Base-by-base conservation (phyloP, 1,284 basidiomycete genomes). In the Papiliotrema laurentii region DNA sequence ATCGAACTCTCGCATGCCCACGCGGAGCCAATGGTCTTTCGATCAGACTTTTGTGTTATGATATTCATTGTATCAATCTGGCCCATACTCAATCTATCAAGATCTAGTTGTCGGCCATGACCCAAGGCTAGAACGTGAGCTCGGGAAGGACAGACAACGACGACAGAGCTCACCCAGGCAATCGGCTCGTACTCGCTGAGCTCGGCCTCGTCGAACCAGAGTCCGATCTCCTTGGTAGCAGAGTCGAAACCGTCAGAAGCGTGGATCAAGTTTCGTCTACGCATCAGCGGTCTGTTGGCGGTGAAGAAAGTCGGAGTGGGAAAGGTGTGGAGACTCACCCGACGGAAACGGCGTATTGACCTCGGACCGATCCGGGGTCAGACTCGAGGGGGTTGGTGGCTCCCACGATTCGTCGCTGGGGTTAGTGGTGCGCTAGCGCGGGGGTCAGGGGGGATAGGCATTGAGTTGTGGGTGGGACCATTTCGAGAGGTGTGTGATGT, bases 201-300 rank as follows among this genome's bases (percentile, higher is more conserved):
- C 65, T 76, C 73, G 57, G 61, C 58, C 48, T 68, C 58, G 57
- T 67, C 64, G 69, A 76, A 77, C 75, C 75, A 76, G 39, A 76
- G 73, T 37, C 70, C 75, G 53, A 77, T 76, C 69, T 77, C 75
- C 66, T 76, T 69, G 62, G 74, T 75, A 37, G 75, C 75, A 43
- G 72, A 67, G 37, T 77, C 75, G 60, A 73, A 73, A 42, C 70
- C 70, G 72, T 77, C 75, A 55, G 74, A 75, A 43, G 73, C 74
- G 64, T 76, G 75, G 60, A 76, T 75, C 48, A 74, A 66, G 73
- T 76, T 76, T 47, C 75, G 72, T 39, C 74, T 72, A 26, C 19
- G 9, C 13, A 19, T 51, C 31, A 54, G 49, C 48, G n/a, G 14
- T 11, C 10, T 21, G 6, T 4, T 40, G 36, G 21, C 9, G 11